These are phyloP conservation scores for Boletus reticulatus DNA, from an alignment of 768 basidiomycete species.

Conservation along the genomic window DNA sequence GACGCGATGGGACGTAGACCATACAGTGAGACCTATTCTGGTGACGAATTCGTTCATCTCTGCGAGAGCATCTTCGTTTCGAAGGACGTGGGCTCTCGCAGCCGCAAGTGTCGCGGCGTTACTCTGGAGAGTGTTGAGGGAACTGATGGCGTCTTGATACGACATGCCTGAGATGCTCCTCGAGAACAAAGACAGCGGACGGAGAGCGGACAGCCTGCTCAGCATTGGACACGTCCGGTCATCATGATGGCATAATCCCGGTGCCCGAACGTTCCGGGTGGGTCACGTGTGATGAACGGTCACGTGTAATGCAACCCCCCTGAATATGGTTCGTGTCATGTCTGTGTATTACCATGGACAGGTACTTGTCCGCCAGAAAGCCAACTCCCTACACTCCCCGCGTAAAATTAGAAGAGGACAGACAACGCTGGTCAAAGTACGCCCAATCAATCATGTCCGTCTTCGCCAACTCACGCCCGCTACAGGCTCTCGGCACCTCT, in stretches of 20 bases:
- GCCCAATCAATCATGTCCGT: not conserved
- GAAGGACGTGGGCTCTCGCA: constrained; percentile 63
- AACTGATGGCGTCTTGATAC: constrained; percentile 71
- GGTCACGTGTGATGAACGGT: not conserved
- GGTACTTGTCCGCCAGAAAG: constrained; percentile 25
- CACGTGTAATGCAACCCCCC: constrained; percentile 12
- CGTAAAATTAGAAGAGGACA: constrained; percentile 17
- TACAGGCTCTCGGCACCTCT: constrained; percentile 31
- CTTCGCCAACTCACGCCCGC: constrained; percentile 7
- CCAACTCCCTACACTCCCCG: constrained; percentile 13
- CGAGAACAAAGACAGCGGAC: constrained; percentile 8
- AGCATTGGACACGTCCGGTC: constrained; percentile 3
- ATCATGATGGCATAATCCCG: not conserved
- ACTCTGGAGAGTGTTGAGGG: constrained; percentile 80
- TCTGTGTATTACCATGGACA: constrained; percentile 21
- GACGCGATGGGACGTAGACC: constrained; percentile 21
- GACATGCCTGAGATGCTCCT: constrained; percentile 52
- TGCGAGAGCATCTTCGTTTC: constrained; percentile 59
- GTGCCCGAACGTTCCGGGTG: not conserved
- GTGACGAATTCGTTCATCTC: constrained; percentile 90
- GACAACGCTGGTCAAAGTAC: constrained; percentile 17
- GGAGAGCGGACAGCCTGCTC: not conserved
- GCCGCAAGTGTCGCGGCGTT: constrained; percentile 93
- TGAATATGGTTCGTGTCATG: not conserved
- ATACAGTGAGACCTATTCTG: constrained; percentile 83